These are phyloP conservation scores for Fomitopsis schrenkii DNA, from an alignment of 1,284 basidiomycete genomes.

Conservation along the genomic window DNA sequence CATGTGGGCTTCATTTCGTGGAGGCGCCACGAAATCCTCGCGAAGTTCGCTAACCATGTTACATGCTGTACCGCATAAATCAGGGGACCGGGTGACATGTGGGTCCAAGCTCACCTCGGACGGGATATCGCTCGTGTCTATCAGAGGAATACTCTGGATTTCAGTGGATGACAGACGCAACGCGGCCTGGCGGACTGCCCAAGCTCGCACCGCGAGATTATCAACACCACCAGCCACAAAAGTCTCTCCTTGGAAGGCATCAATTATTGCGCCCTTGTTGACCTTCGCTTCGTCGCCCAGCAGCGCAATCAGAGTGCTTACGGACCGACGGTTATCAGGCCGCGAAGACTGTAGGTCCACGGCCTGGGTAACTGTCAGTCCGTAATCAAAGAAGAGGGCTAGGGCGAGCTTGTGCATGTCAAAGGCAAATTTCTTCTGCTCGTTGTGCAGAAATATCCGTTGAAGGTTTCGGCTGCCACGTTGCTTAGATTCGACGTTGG, in stretches of 20 bases:
- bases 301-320: not conserved
- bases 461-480: slow-evolving; percentile 4
- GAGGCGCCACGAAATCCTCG: slow-evolving; percentile 17
- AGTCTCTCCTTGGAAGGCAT: slow-evolving; percentile 4
- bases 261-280: slow-evolving; percentile 2
- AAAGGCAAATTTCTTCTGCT: slow-evolving; percentile 31
- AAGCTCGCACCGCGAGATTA: slow-evolving; percentile 11
- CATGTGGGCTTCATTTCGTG: slow-evolving; percentile 20
- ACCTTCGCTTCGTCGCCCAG: slow-evolving; percentile 8
- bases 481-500: not conserved
- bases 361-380: slow-evolving; percentile 31
- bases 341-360: slow-evolving; percentile 40
- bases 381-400: slow-evolving; percentile 34
- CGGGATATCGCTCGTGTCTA: slow-evolving; percentile 4
- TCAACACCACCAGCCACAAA: not conserved
- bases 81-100: not conserved
- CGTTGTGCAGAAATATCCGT: slow-evolving; percentile 12
- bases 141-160: not conserved
- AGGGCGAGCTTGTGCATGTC: slow-evolving; percentile 38
- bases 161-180: not conserved
- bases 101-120: not conserved
- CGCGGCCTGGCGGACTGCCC: slow-evolving; percentile 5
- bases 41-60: slow-evolving; percentile 12
- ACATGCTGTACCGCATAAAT: slow-evolving; percentile 8
- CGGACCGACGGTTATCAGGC: slow-evolving; percentile 1